These are phyloP conservation scores for Flaveria floridana DNA, from an alignment of 140 eudicot species.

Conservation along the genomic window DNA sequence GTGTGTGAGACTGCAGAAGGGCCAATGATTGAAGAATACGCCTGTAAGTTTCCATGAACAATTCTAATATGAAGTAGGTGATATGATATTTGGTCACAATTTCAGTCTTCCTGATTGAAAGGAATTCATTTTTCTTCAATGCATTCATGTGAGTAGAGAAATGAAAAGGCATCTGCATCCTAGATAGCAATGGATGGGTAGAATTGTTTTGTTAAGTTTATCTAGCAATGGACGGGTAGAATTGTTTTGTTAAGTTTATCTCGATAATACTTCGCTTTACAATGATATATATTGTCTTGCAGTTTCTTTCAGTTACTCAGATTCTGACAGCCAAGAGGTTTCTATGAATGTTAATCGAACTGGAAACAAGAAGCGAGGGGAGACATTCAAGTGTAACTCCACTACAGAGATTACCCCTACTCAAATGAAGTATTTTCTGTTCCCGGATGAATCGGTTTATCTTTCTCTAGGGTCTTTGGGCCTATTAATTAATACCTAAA, in stretches of 20 bases:
- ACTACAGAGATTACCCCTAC: constrained; percentile 75
- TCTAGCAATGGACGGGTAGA: background rate
- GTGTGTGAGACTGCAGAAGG: constrained; percentile 78
- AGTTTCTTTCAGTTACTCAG: constrained; percentile 93
- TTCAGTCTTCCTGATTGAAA: constrained; percentile 12
- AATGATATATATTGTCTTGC: constrained; percentile 40
- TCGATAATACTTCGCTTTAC: constrained; percentile 25
- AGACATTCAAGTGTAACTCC: constrained; percentile 72
- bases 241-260: constrained; percentile 11
- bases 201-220: constrained; percentile 5
- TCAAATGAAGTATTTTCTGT: constrained; percentile 71
- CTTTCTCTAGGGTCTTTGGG: constrained; percentile 16
- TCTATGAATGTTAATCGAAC: constrained; percentile 82
- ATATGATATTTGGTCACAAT: background rate
- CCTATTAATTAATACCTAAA: background rate
- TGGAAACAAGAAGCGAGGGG: constrained; percentile 82
- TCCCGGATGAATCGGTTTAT: constrained; percentile 20
- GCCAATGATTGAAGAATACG: constrained; percentile 89
- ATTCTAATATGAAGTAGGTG: constrained; percentile 16
- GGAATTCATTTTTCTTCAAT: too few species aligned
- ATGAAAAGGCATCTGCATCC: background rate
- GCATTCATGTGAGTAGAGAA: background rate
- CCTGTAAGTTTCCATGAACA: constrained; percentile 57
- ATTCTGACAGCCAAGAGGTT: constrained; percentile 77
- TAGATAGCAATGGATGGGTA: constrained; percentile 6